A percentile compares a stretch with the other conserved stretches of the same genome.
Evolutionary conservation across 805 yeast genomes (phyloP).

Genomic region (Blastobotrys muscicola): DNA sequence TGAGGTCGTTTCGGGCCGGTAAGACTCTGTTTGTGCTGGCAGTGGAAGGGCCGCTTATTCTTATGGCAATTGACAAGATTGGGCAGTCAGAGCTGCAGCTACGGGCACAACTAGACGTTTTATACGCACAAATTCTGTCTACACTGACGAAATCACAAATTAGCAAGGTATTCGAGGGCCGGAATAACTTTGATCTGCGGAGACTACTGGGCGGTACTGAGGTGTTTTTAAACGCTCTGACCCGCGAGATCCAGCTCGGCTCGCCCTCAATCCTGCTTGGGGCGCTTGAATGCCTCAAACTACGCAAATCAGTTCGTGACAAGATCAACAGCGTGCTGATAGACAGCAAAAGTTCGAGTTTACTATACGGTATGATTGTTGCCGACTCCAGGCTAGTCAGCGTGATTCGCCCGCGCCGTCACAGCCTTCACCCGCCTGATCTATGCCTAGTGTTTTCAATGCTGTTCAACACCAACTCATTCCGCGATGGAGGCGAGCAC

Average conservation of each 20-base stretch:
- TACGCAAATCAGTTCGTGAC: slow-evolving; percentile 48
- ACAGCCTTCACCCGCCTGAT: slow-evolving; percentile 74
- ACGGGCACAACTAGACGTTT: slow-evolving; percentile 54
- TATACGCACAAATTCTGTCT: slow-evolving; percentile 72
- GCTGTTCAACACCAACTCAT: slow-evolving; percentile 49
- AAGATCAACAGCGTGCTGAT: slow-evolving; percentile 49
- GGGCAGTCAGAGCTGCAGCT: slow-evolving; percentile 34
- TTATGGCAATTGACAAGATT: slow-evolving; percentile 49
- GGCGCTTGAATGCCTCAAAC: slow-evolving; percentile 52
- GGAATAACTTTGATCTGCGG: slow-evolving; percentile 76
- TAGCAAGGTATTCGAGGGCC: slow-evolving; percentile 51
- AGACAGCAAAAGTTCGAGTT: slow-evolving; percentile 38
- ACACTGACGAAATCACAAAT: slow-evolving; percentile 77
- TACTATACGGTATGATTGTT: slow-evolving; percentile 69
- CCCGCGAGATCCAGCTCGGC: slow-evolving; percentile 41
- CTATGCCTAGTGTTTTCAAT: slow-evolving; percentile 64
- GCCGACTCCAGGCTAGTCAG: slow-evolving; percentile 58
- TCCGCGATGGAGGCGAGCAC: slow-evolving; percentile 51
- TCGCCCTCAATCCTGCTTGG: slow-evolving; percentile 55
- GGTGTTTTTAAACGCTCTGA: slow-evolving; percentile 57
- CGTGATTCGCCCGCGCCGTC: slow-evolving; percentile 66
- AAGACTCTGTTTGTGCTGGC: slow-evolving; percentile 47
- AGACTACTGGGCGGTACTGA: slow-evolving; percentile 69
- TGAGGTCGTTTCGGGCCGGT: slow-evolving; percentile 41
- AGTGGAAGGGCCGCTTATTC: slow-evolving; percentile 57